A percentile compares a stretch with the other conserved stretches of the same genome.
phyloP scores from a whole-genome alignment of 805 yeast species.

The Ogataea henricii region DNA sequence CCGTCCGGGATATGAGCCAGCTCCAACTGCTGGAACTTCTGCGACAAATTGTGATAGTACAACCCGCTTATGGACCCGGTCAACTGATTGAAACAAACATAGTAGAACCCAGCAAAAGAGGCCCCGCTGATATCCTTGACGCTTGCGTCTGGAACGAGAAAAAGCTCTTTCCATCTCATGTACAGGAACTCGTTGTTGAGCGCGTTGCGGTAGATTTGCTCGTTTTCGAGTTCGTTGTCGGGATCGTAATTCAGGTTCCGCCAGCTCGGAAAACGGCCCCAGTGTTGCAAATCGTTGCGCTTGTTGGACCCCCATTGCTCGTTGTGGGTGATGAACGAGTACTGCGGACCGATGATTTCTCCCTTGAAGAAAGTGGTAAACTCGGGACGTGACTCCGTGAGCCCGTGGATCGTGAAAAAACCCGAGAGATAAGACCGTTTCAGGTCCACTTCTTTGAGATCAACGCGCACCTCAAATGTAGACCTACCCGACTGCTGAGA shows the following conservation, averaged over 20 bases:
- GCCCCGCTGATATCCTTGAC: slow-evolving; percentile 68
- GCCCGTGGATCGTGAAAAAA: slow-evolving; percentile 63
- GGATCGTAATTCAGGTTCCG: slow-evolving; percentile 34
- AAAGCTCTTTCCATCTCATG: slow-evolving; percentile 96
- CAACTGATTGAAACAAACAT: slow-evolving; percentile 75
- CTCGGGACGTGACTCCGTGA: slow-evolving; percentile 61
- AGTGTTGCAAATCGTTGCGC: slow-evolving; percentile 60
- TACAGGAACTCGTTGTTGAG: slow-evolving; percentile 54
- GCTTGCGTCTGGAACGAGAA: slow-evolving; percentile 76
- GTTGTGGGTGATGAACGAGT: slow-evolving; percentile 60
- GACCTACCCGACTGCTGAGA: slow-evolving; percentile 69
- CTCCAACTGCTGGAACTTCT: slow-evolving; percentile 76
- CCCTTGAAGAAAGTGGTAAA: slow-evolving; percentile 74
- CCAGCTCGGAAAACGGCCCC: slow-evolving; percentile 53
- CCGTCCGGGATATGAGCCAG: slow-evolving; percentile 54
- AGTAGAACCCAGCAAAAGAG: slow-evolving; percentile 90
- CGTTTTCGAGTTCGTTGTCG: slow-evolving; percentile 32
- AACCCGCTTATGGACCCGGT: slow-evolving; percentile 79
- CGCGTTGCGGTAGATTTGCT: slow-evolving; percentile 28
- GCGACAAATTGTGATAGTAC: slow-evolving; percentile 80
- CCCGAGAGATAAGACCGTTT: slow-evolving; percentile 55
- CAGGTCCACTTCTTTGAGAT: slow-evolving; percentile 69
- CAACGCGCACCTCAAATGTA: slow-evolving; percentile 67
- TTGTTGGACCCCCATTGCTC: slow-evolving; percentile 53
- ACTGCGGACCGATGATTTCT: slow-evolving; percentile 62